phyloP scores from a whole-genome alignment of 345 rosid genomes.

The Syzygium aqueum region DNA sequence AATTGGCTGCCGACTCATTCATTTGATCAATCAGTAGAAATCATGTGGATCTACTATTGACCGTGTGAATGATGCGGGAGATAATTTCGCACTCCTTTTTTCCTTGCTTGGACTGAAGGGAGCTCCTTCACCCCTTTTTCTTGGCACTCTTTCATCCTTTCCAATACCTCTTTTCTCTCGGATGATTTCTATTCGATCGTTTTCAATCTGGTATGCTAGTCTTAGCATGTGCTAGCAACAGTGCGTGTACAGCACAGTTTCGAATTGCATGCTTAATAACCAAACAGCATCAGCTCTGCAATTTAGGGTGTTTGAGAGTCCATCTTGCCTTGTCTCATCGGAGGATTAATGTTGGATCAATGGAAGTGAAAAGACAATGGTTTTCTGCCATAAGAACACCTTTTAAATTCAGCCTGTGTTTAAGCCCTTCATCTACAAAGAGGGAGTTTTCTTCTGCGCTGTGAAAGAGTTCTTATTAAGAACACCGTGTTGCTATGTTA shows the following conservation, averaged over 20 bases:
- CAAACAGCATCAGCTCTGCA: neutral
- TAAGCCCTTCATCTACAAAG: neutral
- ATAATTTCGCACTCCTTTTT: constrained; percentile 47
- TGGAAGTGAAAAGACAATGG: neutral
- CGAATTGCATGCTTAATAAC: neutral
- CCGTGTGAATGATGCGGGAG: constrained; percentile 99
- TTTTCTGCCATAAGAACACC: neutral
- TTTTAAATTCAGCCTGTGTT: neutral
- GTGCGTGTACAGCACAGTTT: neutral
- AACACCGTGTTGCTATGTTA: neutral
- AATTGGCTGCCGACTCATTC: constrained; percentile 98
- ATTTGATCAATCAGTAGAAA: constrained; percentile 52
- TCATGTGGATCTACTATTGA: constrained; percentile 25
- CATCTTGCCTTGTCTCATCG: neutral
- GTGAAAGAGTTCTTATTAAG: neutral
- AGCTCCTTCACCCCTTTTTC: constrained; percentile 55
- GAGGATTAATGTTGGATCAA: neutral
- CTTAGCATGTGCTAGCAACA: neutral
- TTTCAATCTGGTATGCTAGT: neutral
- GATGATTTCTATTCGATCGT: neutral
- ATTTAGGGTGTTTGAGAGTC: neutral
- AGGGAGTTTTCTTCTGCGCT: neutral
- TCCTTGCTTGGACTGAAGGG: constrained; percentile 99
- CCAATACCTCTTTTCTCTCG: neutral
- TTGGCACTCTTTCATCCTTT: neutral